These are phyloP conservation scores for Quercus alba DNA, from an alignment of 306 rosid species.

Conservation along the genomic window DNA sequence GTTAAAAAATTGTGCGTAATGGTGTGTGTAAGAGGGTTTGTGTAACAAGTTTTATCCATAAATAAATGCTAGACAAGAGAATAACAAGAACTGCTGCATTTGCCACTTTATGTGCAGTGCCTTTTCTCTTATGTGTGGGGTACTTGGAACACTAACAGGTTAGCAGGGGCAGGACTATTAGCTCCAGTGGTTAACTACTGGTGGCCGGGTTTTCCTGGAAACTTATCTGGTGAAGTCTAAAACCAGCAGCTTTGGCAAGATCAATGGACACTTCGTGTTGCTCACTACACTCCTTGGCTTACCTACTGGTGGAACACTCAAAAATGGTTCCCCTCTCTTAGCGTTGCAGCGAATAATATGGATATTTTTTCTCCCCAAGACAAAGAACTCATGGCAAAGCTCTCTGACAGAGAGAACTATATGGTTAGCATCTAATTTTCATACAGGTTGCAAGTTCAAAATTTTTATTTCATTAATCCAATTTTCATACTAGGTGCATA, in stretches of 20 bases:
- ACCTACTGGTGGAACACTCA: slow-evolving; percentile 62
- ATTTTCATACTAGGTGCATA: too few species aligned
- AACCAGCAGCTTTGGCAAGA: slow-evolving; percentile 31
- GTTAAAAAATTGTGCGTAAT: too few species aligned
- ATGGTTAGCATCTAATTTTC: too few species aligned
- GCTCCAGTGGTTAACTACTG: slow-evolving; percentile 55
- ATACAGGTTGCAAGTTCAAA: neutral
- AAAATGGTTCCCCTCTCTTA: slow-evolving; percentile 45
- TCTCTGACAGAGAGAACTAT: too few species aligned
- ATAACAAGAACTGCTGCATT: too few species aligned
- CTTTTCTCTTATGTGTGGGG: too few species aligned
- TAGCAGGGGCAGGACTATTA: slow-evolving; percentile 46
- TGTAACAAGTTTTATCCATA: too few species aligned
- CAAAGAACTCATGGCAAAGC: slow-evolving; percentile 14
- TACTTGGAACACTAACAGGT: slow-evolving; percentile 25
- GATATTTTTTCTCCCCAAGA: slow-evolving; percentile 38
- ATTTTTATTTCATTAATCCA: neutral
- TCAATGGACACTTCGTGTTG: slow-evolving; percentile 50
- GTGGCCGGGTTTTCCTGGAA: neutral
- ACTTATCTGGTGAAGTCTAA: slow-evolving; percentile 36
- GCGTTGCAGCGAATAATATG: slow-evolving; percentile 18
- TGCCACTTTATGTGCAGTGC: too few species aligned
- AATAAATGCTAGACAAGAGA: too few species aligned
- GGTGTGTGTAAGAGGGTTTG: too few species aligned
- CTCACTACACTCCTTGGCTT: slow-evolving; percentile 50